phyloP scores from a whole-genome alignment of 1,139 yeast genomes.

The Taiozyma onychis region DNA sequence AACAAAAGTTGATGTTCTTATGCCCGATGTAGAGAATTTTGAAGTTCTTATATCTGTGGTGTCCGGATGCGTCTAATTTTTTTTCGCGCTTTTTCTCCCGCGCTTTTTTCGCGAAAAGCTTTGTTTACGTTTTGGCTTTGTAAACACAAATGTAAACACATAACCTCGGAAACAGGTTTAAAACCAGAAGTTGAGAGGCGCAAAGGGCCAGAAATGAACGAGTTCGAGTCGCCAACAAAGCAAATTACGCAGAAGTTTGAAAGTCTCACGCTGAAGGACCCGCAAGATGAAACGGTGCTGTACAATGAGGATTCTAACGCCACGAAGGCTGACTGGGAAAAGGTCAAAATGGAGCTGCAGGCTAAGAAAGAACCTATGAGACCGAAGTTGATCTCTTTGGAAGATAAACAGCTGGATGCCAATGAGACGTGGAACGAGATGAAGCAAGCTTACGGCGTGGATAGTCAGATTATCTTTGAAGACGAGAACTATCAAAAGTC shows the following conservation, averaged over 20 bases:
- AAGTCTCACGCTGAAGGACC: neutral
- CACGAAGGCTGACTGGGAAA: neutral
- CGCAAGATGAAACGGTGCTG: neutral
- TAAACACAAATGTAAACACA: neutral
- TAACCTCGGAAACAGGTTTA: neutral
- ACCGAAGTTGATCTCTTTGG: conserved; percentile 1
- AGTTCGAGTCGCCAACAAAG: conserved; percentile 8
- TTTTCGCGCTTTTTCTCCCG: no score
- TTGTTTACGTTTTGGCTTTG: neutral
- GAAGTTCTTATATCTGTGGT: neutral
- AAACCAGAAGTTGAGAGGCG: neutral
- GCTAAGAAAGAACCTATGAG: neutral
- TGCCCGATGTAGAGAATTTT: neutral
- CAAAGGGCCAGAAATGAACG: neutral
- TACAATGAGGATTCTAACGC: neutral
- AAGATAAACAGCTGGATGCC: neutral
- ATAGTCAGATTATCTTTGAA: conserved; percentile 1
- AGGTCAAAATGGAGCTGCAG: neutral
- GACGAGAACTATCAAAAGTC: neutral
- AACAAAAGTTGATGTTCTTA: neutral
- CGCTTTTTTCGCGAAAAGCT: neutral
- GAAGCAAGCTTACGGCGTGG: conserved; percentile 4
- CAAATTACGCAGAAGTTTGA: conserved; percentile 3
- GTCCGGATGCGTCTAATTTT: neutral
- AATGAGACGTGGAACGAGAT: conserved; percentile 11